Percentiles rank a stretch among this genome's conserved stretches.
phyloP scores from a whole-genome alignment of 768 basidiomycete genomes.

The Tricholoma furcatifolium region DNA sequence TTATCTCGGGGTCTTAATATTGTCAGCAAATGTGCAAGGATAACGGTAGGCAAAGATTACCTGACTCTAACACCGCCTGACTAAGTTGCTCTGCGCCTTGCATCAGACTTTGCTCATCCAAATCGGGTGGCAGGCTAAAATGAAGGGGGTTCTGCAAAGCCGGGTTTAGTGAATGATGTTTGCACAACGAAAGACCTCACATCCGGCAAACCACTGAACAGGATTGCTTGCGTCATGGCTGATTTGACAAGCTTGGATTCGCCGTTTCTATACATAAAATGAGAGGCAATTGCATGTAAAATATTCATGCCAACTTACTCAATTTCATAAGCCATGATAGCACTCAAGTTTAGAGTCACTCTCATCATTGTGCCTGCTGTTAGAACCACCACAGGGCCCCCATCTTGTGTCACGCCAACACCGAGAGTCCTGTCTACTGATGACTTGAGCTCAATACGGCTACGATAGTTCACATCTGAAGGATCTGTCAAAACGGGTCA shows the following conservation, averaged over 20 bases:
- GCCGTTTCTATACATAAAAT: constrained; percentile 44
- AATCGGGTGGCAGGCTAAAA: constrained; percentile 78
- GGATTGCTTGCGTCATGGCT: constrained; percentile 79
- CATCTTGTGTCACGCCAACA: constrained; percentile 55
- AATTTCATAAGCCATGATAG: constrained; percentile 55
- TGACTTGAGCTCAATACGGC: constrained; percentile 72
- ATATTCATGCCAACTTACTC: constrained; percentile 47
- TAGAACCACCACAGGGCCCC: constrained; percentile 53
- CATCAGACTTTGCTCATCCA: constrained; percentile 80
- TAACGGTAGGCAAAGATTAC: constrained; percentile 32
- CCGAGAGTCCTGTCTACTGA: constrained; percentile 67
- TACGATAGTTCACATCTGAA: constrained; percentile 66
- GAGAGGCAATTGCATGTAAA: not conserved
- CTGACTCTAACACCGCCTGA: constrained; percentile 66
- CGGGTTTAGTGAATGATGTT: not conserved
- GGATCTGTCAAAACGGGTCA: not conserved
- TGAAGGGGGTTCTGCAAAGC: constrained; percentile 64
- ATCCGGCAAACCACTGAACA: constrained; percentile 69
- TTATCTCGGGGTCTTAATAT: constrained; percentile 57
- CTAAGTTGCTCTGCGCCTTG: constrained; percentile 77
- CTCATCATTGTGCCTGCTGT: constrained; percentile 74
- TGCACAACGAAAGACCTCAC: constrained; percentile 27
- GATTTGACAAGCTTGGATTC: constrained; percentile 70
- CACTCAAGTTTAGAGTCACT: constrained; percentile 58
- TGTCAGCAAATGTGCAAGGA: constrained; percentile 4